A percentile compares a stretch with the other conserved stretches of the same genome.
phyloP scores from a whole-genome alignment of 495 filamentous ascomycete species.

The Annulohypoxylon stygium region DNA sequence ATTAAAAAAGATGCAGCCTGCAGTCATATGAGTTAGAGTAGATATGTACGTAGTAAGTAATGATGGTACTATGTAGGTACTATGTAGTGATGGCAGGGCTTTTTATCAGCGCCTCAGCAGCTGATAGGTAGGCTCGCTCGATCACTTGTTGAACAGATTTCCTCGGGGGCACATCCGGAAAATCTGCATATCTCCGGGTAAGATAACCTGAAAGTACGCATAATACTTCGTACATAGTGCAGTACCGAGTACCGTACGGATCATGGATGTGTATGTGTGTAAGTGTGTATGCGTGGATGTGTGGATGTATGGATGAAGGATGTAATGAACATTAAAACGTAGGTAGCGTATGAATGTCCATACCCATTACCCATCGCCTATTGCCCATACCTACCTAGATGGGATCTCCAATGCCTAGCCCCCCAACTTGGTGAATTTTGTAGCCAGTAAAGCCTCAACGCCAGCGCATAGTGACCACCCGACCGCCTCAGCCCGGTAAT shows the following conservation, averaged over 20 bases:
- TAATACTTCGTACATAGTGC: not conserved
- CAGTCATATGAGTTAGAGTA: slow-evolving; percentile 33
- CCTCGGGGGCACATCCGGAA: slow-evolving; percentile 39
- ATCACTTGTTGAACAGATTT: slow-evolving; percentile 25
- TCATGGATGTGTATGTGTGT: slow-evolving; percentile 15
- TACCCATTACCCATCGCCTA: not conserved
- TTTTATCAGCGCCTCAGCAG: slow-evolving; percentile 24
- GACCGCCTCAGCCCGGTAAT: slow-evolving; percentile 50
- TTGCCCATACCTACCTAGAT: not conserved
- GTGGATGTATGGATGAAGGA: not conserved
- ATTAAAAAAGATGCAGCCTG: slow-evolving; percentile 31
- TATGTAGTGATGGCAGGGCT: slow-evolving; percentile 3
- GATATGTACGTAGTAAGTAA: slow-evolving; percentile 39
- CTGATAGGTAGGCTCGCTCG: slow-evolving; percentile 35
- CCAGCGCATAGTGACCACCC: slow-evolving; percentile 34
- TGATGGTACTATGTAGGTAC: slow-evolving; percentile 4
- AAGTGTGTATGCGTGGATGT: not conserved
- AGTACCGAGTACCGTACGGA: no score
- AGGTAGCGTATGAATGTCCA: not conserved
- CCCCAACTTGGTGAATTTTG: slow-evolving; percentile 34
- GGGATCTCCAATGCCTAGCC: slow-evolving; percentile 11
- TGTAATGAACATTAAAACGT: not conserved
- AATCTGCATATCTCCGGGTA: slow-evolving; percentile 19
- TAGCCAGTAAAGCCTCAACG: slow-evolving; percentile 44
- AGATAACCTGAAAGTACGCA: not conserved